Evolutionary conservation across 2,329 filamentous ascomycete species (phyloP), one percentile per base, ranked within the genome.

Genomic region (Cyclaneusma minus): DNA sequence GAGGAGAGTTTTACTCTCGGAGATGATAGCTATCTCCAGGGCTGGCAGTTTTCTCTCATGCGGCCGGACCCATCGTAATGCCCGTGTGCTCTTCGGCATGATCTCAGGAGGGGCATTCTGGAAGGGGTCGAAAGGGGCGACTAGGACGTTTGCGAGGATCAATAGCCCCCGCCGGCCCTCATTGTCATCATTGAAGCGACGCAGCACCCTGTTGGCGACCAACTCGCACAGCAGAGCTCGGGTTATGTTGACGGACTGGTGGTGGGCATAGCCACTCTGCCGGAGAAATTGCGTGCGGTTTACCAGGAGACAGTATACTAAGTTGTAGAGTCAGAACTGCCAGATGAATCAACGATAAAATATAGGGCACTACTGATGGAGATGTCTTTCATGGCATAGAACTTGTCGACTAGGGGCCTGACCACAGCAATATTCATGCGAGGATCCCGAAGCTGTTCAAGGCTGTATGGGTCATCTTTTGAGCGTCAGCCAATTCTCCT

Each of bases 81-180:
- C 44, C 16, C 52, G 51, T 11, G 26, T 36, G 16, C 65, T 68
- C 37, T 77, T 62, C 10, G 60, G 55, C 18, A 68, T 60, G 21
- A 85, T 63, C 29, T 77, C 64, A 1, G 61, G 54, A 0, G 82
- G 82, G 0, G 80, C 80, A 37, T 81, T 81, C 50, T 89, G 81
- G 40, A 89, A 89, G 2, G 82, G 81, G 41, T 84, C 76, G 41
- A 91, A 89, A 9, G 79, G 78, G 10, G 80, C 78, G 9, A 91
- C 77, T 12, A 89, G 64, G 16, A 89, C 76, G 39, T 85, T 79
- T 5, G 81, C 71, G 5, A 89, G 60, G 13, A 82, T 56, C 4
- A 89, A 56, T 8, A 89, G 60, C 1, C 80, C 79, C 14, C 72
- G 61, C 1, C 70, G 59, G 4, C 77, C 79, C 9, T 71, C 66